phyloP scores from a whole-genome alignment of 2,329 filamentous ascomycete species.

The Paraphoma chrysanthemicola region DNA sequence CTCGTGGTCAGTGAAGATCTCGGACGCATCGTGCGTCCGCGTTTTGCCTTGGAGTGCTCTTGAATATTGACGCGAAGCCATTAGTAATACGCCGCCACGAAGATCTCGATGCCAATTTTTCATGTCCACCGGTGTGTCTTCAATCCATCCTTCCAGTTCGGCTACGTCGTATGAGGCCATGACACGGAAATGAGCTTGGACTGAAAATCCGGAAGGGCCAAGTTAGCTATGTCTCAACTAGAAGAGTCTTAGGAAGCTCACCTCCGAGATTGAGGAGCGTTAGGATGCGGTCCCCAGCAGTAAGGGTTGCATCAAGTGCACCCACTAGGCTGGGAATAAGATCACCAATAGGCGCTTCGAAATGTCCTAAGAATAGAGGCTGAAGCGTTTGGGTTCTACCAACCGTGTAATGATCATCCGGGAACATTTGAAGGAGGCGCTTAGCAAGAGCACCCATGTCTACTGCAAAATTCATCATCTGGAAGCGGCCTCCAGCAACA shows the following conservation, averaged over 20 bases:
- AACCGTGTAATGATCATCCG: conserved; percentile 63
- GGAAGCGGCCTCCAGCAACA: conserved; percentile 73
- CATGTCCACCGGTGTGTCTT: conserved; percentile 76
- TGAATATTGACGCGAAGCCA: conserved; percentile 69
- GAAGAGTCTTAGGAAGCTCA: conserved; percentile 32
- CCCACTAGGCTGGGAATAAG: conserved; percentile 67
- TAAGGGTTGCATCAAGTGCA: conserved; percentile 70
- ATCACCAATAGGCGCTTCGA: conserved; percentile 67
- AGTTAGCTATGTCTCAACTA: no score
- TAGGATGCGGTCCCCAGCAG: conserved; percentile 73
- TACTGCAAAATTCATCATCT: conserved; percentile 71
- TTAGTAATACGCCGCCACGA: conserved; percentile 73
- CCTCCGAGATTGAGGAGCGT: conserved; percentile 76
- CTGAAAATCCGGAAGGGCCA: no score
- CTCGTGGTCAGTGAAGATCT: conserved; percentile 71
- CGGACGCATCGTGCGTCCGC: conserved; percentile 54
- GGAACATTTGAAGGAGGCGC: conserved; percentile 68
- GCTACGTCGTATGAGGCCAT: conserved; percentile 72
- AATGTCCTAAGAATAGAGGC: conserved; percentile 72
- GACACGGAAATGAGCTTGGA: conserved; percentile 66
- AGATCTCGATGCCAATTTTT: conserved; percentile 75
- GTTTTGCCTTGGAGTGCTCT: conserved; percentile 81
- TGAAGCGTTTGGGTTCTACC: conserved; percentile 74
- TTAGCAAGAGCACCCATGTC: conserved; percentile 70
- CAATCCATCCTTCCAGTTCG: conserved; percentile 74